phyloP scores from a whole-genome alignment of 208 protist genomes.

The Wallacemonas sp. region DNA sequence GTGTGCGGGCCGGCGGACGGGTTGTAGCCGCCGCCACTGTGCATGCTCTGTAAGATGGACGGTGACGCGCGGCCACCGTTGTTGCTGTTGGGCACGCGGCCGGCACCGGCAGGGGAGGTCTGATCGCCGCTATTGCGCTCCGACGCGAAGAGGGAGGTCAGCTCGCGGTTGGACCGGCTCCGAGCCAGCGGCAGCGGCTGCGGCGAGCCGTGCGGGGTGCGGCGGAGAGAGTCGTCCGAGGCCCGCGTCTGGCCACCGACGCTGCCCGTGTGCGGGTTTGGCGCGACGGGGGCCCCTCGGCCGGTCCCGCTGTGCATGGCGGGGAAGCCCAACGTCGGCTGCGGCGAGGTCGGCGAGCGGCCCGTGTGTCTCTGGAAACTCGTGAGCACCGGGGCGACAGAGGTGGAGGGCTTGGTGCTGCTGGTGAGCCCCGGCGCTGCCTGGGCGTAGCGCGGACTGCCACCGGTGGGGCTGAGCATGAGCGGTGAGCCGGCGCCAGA shows the following conservation, averaged over 20 bases:
- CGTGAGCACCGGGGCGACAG: background rate
- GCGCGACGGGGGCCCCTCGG: background rate
- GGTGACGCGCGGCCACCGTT: slow-evolving; percentile 19
- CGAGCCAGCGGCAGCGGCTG: background rate
- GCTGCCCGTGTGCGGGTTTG: slow-evolving; percentile 3
- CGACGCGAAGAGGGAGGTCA: slow-evolving; percentile 19
- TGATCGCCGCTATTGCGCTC: slow-evolving; percentile 10
- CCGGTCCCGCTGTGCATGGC: no score
- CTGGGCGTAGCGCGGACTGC: slow-evolving; percentile 3
- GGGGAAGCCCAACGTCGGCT: no score
- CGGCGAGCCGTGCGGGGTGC: background rate
- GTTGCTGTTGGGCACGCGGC: slow-evolving; percentile 4
- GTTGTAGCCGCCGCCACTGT: slow-evolving; percentile 16
- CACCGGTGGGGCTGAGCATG: slow-evolving; percentile 5
- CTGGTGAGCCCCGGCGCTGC: background rate
- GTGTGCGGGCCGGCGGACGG: background rate
- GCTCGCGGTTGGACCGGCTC: slow-evolving; percentile 27
- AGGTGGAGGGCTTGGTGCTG: background rate
- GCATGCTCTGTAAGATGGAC: slow-evolving; percentile 19
- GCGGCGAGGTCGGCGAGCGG: slow-evolving; percentile 2
- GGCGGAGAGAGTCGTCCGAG: background rate
- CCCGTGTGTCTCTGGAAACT: slow-evolving; percentile 7
- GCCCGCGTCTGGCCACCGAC: background rate
- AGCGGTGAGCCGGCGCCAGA: background rate
- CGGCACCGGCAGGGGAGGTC: background rate